Evolutionary conservation across 2,329 filamentous ascomycete genomes (phyloP), one percentile per base, ranked within the genome.

Genomic region (Microdochium trichocladiopsis): DNA sequence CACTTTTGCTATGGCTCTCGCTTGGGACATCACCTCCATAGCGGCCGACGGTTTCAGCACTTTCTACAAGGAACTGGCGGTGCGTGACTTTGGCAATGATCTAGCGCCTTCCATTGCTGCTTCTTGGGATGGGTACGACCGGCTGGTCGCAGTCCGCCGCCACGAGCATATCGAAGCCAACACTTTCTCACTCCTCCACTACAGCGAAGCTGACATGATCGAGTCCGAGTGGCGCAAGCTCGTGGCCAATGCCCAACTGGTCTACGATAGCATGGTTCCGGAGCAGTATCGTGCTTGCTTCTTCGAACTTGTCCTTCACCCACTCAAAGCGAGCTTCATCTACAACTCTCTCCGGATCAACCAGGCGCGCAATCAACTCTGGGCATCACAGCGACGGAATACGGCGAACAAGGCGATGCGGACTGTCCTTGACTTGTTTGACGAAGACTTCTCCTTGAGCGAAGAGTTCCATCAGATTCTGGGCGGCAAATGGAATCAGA

Each of bases 261-360:
- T 83, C 0, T 71, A 77, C 48, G 63, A 72, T 16, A 63, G 64
- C 2, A 21, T 21, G 18, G 62, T 83, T 1, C 62, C 71, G 0
- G 59, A 64, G 0, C 68, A 69, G 1, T 68, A 72, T 8, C 74
- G 76, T 52, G 69, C 80, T 1, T 73, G 80, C 0, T 80, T 82
- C 57, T 86, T 83, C 62, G 74, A 87, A 57, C 75, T 82, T 53
- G 72, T 86, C 9, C 70, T 83, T 5, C 80, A 86, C 51, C 82
- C 83, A 0, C 74, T 80, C 48, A 75, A 78, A 33, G 80, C 82
- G 2, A 80, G 75, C 2, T 72, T 75, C n/a, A 77, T 78, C 33
- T 77, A 78, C 53, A 73, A 75, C 18, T 70, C 75, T 41, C 73
- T 77, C 25, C 72, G 72, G 50, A 71, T 77, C 12, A 72, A 66